Evolutionary conservation across 192 early-diverging fungal genomes (phyloP), one percentile per base, ranked within the genome.

Genomic region (Coemansia sp.): DNA sequence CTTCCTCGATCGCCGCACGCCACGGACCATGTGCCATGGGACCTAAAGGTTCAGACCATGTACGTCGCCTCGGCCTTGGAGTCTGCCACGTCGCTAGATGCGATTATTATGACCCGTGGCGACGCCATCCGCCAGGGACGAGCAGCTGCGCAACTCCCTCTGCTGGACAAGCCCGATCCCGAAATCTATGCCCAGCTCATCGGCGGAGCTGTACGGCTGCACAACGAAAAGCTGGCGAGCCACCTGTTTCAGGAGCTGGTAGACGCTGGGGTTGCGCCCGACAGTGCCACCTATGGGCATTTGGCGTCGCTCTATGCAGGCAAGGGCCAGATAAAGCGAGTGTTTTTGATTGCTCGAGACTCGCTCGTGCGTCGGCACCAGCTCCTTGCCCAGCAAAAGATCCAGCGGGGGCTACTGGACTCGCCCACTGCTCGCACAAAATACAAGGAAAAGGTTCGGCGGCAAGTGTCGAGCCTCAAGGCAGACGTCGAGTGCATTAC

Each of bases 171-270:
- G 43, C 78, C 79, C 1, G 83, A 85, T 47, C 52, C 70, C 4
- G 83, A 71, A 2, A 78, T 80, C 2, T 73, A 80, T 53, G 68
- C 72, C 0, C 64, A 72, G 2, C 75, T 85, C 7, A 85, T 85
- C 43, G 75, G 83, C 66, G 78, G 78, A 13, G 83, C 83, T 0
- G 79, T 80, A 52, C 78, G 72, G 1, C 55, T 44, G 15, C 65
- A 70, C 13, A 80, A 79, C 65, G 75, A 62, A 16, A 50, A 44
- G 40, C 72, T 85, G 9, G 78, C 83, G 6, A 71, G 74, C 44
- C 74, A 74, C 47, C 34, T 85, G 64, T 85, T 85, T 52, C 61
- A 57, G 6, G 83, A 85, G 65, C 69, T 85, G 15, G 72, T 80
- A 13, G 75, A 75, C 15, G 71, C 74, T 9, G 75, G 75, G 6